Percentiles rank a stretch among this genome's conserved stretches.
These are phyloP conservation scores for Botrytis cinerea DNA, from an alignment of 2,329 filamentous ascomycete species.

Conservation along the genomic window DNA sequence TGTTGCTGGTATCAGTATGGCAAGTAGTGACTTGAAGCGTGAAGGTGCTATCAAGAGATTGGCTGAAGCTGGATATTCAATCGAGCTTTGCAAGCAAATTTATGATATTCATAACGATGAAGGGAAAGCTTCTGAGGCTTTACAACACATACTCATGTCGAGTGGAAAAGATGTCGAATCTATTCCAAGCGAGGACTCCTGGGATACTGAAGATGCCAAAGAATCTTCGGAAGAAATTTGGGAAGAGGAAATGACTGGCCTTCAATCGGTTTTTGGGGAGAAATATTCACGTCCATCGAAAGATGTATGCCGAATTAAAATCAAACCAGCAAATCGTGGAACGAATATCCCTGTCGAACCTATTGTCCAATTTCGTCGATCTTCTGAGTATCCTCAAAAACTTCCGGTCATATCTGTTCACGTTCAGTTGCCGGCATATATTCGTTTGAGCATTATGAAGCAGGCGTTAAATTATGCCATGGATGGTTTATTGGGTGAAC, in stretches of 20 bases:
- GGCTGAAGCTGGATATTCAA: conserved; percentile 78
- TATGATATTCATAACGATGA: conserved; percentile 74
- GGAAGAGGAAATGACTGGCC: conserved; percentile 80
- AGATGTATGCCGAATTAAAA: conserved; percentile 68
- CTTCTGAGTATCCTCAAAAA: conserved; percentile 71
- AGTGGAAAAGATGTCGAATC: conserved; percentile 44
- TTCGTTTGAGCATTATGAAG: conserved; percentile 84
- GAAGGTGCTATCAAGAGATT: conserved; percentile 84
- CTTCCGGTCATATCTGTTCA: conserved; percentile 69
- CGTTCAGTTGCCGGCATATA: conserved; percentile 81
- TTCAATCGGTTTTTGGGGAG: conserved; percentile 85
- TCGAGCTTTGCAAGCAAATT: conserved; percentile 78
- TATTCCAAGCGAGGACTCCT: conserved; percentile 45
- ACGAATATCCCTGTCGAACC: conserved; percentile 54
- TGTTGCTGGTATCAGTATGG: conserved; percentile 84
- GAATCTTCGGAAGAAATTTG: conserved; percentile 65
- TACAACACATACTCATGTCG: conserved; percentile 70
- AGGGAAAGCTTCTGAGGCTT: conserved; percentile 70
- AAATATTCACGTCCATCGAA: conserved; percentile 62
- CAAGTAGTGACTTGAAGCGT: conserved; percentile 74
- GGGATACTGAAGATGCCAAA: conserved; percentile 46
- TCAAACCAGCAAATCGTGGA: conserved; percentile 58
- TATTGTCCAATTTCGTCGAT: conserved; percentile 67
- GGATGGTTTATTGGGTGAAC: conserved; percentile 73
- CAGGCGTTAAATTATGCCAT: conserved; percentile 72